phyloP scores from a whole-genome alignment of 257 asterid genomes.

The Jacaranda mimosifolia region DNA sequence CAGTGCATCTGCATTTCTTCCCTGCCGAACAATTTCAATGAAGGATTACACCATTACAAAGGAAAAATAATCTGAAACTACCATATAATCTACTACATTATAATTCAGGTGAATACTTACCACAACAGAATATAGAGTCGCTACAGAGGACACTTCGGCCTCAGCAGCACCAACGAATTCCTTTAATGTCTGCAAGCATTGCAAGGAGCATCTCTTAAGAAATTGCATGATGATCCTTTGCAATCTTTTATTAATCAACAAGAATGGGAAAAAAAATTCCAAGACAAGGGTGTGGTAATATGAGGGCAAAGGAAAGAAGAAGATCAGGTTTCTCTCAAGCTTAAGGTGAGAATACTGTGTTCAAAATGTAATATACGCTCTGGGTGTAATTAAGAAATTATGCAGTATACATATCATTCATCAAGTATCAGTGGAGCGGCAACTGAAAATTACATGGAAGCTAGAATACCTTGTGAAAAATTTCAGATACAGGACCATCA shows the following conservation, averaged over 20 bases:
- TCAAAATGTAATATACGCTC: background rate
- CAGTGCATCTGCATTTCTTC: slow-evolving; percentile 86
- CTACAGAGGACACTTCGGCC: slow-evolving; percentile 70
- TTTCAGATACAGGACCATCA: slow-evolving; percentile 92
- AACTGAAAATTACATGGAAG: slow-evolving; percentile 2
- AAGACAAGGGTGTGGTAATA: background rate
- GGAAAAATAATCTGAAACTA: slow-evolving; percentile 15
- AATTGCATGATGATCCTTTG: slow-evolving; percentile 11
- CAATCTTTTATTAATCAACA: slow-evolving; percentile 12
- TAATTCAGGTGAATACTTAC: slow-evolving; percentile 51
- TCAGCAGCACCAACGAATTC: slow-evolving; percentile 79
- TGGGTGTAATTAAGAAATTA: background rate
- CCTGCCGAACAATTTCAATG: slow-evolving; percentile 54
- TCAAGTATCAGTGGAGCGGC: slow-evolving; percentile 11
- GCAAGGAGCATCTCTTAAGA: slow-evolving; percentile 26
- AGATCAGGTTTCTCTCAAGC: background rate
- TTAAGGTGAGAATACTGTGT: background rate
- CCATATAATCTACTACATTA: slow-evolving; percentile 26
- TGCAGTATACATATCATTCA: background rate
- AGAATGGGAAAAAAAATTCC: background rate
- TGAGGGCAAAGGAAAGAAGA: background rate
- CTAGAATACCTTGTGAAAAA: slow-evolving; percentile 69
- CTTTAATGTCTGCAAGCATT: slow-evolving; percentile 64
- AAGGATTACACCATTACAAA: slow-evolving; percentile 17
- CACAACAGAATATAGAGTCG: slow-evolving; percentile 70